Conservation (phyloP, 768 basidiomycete species). For the Boletus patriciae region DNA sequence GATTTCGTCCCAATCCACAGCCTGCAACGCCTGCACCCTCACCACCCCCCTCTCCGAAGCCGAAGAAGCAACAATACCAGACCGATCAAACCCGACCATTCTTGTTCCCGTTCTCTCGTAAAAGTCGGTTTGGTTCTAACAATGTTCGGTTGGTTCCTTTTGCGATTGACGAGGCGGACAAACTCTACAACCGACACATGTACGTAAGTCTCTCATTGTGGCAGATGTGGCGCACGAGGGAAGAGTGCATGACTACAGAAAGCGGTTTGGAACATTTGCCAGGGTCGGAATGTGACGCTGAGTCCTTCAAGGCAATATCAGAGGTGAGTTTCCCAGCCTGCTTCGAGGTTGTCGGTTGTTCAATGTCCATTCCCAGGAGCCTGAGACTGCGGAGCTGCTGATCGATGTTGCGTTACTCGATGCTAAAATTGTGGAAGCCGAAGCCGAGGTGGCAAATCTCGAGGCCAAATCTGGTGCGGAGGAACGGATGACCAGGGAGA, state of each 20-base stretch:
- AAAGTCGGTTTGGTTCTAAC: conserved; percentile 45
- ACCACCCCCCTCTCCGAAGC: conserved; percentile 81
- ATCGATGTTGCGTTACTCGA: conserved; percentile 73
- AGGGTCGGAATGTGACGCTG: conserved; percentile 58
- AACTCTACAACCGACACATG: conserved; percentile 86
- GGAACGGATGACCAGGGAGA: conserved; percentile 61
- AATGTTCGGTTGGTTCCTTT: conserved; percentile 81
- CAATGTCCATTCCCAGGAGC: conserved; percentile 42
- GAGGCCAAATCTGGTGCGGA: conserved; percentile 53
- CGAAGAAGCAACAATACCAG: conserved; percentile 98
- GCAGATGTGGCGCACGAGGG: conserved; percentile 95
- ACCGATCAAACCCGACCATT: conserved; percentile 95
- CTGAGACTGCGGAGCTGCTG: conserved; percentile 61
- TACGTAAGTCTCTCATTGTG: conserved; percentile 83
- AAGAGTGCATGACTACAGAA: conserved; percentile 93
- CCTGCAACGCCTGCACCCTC: conserved; percentile 90
- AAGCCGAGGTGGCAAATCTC: conserved; percentile 49
- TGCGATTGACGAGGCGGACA: conserved; percentile 94
- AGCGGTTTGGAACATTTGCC: conserved; percentile 85
- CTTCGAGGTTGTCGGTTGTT: background rate
- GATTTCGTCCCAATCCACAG: conserved; percentile 49
- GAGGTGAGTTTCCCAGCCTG: conserved; percentile 34
- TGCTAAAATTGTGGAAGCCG: conserved; percentile 70
- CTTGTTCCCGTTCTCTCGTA: conserved; percentile 90
- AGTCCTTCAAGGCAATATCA: conserved; percentile 48